Base-by-base conservation (phyloP, 257 asterid species). In the Phtheirospermum japonicum region DNA sequence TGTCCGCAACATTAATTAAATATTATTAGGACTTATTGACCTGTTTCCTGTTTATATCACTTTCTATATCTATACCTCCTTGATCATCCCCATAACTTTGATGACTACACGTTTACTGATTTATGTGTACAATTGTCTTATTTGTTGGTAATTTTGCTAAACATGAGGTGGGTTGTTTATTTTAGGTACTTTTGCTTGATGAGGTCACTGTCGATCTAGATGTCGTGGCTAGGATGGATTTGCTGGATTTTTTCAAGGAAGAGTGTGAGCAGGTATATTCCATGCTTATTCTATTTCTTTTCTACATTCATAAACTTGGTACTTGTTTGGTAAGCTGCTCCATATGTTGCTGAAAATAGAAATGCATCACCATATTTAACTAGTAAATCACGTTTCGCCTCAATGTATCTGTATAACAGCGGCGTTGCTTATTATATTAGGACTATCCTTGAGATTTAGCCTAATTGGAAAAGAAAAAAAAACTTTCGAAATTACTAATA, bases 161-260 rank as follows among this genome's bases (percentile, higher is more conserved):
- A 31, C 57, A 20, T 71, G 19, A 50, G 61, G 51, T 51, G 42
- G 42, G 42, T 36, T 36, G 42, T 36, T 36, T 36, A 36, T 9
- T 17, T 48, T 85, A 92, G 97, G 96, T 87, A 75, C 99, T 89
- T 75, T 80, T 92, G 87, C 77, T 92, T 7, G 99, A 92, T 71
- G 99, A 89, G 81, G 95, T 92, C 67, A 92, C 99, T 6, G 97
- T 92, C 36, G 97, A 92, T 65, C 83, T 92, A 34, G 99, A 92
- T 75, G 97, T 89, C 14, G 97, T 92, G 60, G 95, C 96, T 31
- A 81, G 99, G 83, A 89, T 92, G 96, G 99, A 92, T 81, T 80
- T 92, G 66, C 93, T 92, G 45, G 94, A 89, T 6, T 86, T 84
- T 71, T 85, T 92, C 73, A 83, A 56, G 78, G 97, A 86, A 82